These are phyloP conservation scores for Diaporthe vexans DNA, from an alignment of 2,329 filamentous ascomycete species.

Conservation along the genomic window DNA sequence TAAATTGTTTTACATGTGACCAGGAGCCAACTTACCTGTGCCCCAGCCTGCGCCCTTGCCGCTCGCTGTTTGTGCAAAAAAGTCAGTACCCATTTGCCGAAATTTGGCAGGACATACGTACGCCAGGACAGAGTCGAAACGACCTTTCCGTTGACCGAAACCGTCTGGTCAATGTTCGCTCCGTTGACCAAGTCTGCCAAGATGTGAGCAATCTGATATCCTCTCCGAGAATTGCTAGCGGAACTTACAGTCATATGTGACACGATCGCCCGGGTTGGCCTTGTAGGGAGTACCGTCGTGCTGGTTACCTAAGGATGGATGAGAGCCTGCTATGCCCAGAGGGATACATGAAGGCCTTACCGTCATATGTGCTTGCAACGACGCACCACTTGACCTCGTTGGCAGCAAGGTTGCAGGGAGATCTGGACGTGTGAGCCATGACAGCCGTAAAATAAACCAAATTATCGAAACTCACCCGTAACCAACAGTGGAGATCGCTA, in stretches of 20 bases:
- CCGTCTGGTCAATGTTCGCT: constrained; percentile 15
- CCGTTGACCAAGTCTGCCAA: neutral
- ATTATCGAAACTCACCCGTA: neutral
- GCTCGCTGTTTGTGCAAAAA: neutral
- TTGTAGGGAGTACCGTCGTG: neutral
- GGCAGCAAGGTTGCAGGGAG: constrained; percentile 6
- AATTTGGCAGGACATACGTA: neutral
- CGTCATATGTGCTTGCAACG: constrained; percentile 20
- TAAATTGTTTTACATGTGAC: too few relatives aligned
- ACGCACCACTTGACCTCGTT: constrained; percentile 13
- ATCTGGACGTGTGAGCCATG: neutral
- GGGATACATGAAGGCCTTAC: neutral
- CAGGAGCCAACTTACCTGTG: neutral
- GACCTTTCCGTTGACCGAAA: constrained; percentile 4
- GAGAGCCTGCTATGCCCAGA: neutral
- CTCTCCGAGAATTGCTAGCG: neutral
- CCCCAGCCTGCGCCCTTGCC: constrained; percentile 16
- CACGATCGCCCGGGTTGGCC: neutral
- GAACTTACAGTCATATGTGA: constrained; percentile 14
- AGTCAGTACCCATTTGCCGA: neutral
- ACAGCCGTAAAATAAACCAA: neutral
- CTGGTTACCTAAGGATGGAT: neutral
- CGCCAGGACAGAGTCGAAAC: constrained; percentile 6
- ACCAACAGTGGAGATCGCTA: constrained; percentile 13
- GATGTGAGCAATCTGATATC: neutral